Base-by-base conservation (phyloP, 352 stramenopile genomes). In the Phytopythium cucurbitacearum region DNA sequence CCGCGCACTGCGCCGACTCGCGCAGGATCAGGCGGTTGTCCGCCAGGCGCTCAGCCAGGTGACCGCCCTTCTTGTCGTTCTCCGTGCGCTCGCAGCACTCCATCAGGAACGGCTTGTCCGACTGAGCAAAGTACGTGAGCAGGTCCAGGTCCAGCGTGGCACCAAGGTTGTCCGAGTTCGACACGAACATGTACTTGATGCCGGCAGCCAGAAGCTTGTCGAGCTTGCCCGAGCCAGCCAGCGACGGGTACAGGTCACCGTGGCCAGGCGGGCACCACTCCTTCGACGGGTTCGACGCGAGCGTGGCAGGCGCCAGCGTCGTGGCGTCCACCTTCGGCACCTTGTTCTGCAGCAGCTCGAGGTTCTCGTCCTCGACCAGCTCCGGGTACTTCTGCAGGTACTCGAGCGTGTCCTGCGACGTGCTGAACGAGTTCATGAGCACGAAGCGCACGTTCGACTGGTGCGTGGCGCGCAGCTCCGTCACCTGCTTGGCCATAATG, bases 51-150 rank as follows among this genome's bases (percentile, higher is more conserved):
- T 86, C 65, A 6, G 81, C 96, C 41, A 99, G 80, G 76, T 99
- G 97, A 16, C 97, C 97, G 45, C 97, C 97, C 85, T 99, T 99
- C 86, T 99, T 99, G 81, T 99, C 97, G 66, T 98, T 98, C 67
- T 98, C 95, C 35, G 97, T 99, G 60, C 97, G 90, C 66, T 98
- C 91, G 63, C 95, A 99, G 70, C 95, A 98, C 69, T 99, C 96
- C 79, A 97, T 94, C 54, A 93, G 69, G 71, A 94, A 93, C 6
- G 80, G 81, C 60, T 90, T 94, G 64, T 82, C 77, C 62, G 96
- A 96, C 55, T 94, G 69, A 45, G 85, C 85, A 50, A 94, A 94
- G 73, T 94, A 92, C 51, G 85, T 92, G n/a, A 94, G 65, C 57
- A 94, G 59, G 49, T 92, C 85, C 48, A 94, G 53, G 58, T 94